Evolutionary conservation across 805 yeast genomes (phyloP), one percentile per base, ranked within the genome.

Genomic region (Cyberlindnera misumaiensis): DNA sequence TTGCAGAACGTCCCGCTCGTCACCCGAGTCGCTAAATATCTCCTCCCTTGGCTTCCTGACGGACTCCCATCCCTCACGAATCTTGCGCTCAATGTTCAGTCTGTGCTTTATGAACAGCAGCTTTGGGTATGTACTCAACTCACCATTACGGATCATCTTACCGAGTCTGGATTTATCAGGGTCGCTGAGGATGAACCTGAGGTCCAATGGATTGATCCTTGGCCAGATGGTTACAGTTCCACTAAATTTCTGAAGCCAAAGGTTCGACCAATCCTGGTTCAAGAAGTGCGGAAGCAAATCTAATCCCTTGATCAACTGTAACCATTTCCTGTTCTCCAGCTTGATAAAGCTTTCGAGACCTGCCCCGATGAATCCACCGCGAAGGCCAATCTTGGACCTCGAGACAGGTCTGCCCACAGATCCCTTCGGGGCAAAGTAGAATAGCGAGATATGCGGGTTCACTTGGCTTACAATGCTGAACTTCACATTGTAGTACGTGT

Each of bases 151-250:
- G 24, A 83, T 71, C 71, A 79, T 72, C 33, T 63, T 64, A 3
- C 55, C 73, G 46, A 83, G 59, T 43, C 75, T 66, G 28, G 73
- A 73, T 45, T 72, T 77, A 3, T 72, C 67, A 2, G 94, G 93
- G 51, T 83, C 90, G 44, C 77, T 68, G 39, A 83, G 60, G 33
- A 83, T 77, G 51, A 77, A 68, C 62, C 66, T 67, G 45, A 81
- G 77, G 52, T 84, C 93, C 26, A 55, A 56, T 11, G 80, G 55
- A 27, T 63, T 63, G 45, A 79, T 72, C 46, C 79, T 72, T 3
- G 93, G 93, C 78, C 86, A 83, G 15, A 83, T 66, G 0, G 93
- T 84, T 10, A 83, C 77, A 0, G 84, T 70, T 1, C 94, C 94
- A 33, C 80, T 73, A 52, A 84, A 83, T 42, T 71, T 64, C 61